Base-by-base conservation (phyloP, 2,329 filamentous ascomycete genomes). In the Aureobasidium mangrovei region DNA sequence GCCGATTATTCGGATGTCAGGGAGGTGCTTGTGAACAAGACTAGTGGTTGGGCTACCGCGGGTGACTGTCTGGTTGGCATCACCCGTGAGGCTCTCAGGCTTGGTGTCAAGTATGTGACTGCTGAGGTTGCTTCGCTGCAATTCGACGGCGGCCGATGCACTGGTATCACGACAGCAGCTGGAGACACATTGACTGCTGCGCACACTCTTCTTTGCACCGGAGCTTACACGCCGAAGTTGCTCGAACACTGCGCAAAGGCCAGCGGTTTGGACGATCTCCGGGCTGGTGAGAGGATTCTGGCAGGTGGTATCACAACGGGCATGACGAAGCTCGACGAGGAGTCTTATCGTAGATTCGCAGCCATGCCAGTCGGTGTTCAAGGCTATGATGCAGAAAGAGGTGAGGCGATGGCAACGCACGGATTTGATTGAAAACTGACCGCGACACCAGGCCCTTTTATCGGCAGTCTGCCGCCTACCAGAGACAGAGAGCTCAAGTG, bases 11-110 rank as follows among this genome's bases (percentile, higher is more conserved):
- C 70, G 0, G 79, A 74, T 2, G 80, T 78, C 43, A 80, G 77
- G 60, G 77, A 82, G 60, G 79, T 84, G 2, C 70, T 82, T 10
- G 68, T 84, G 42, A 84, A 84, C 69, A 77, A 73, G 57, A 76
- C 73, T 32, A 80, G 78, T 64, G 82, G 82, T 1, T 85, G 80
- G 79, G 81, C 75, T 5, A 79, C 79, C n/a, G 82, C 82, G 2
- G 79, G 78, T 2, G 79, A 83, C 59, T 74, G 75, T 31, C 63
- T 85, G 56, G 65, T 71, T 48, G 77, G 76, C 1, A 72, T 83
- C 7, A 83, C 79, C 1, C 72, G 74, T 33, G 70, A 71, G 55
- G 72, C 72, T 12, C 60, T 84, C 4, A 71, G 75, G 44, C 64
- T 80, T 5, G 82, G 82, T 1, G 81, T 84, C 57, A 75, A 76